Conservation (phyloP, 148 eudicot species). For the Limonium bicolor region DNA sequence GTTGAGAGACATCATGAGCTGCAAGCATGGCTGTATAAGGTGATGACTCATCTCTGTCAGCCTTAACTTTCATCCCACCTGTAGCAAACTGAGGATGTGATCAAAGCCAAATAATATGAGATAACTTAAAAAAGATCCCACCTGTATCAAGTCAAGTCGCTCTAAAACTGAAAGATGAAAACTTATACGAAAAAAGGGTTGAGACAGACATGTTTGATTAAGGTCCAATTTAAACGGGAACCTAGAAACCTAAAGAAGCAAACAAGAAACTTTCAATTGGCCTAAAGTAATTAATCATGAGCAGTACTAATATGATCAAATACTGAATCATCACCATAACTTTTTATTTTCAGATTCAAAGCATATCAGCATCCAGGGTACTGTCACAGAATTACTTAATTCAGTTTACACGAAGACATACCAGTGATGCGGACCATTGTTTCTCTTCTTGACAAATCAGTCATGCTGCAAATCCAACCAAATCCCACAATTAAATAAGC, state of each 20-base stretch:
- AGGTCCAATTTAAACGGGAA: too few relatives aligned
- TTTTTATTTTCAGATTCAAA: too few relatives aligned
- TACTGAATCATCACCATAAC: too few relatives aligned
- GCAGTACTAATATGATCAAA: too few relatives aligned
- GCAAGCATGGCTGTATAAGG: slow-evolving; percentile 96
- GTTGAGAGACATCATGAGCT: slow-evolving; percentile 63
- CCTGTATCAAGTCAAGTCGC: too few relatives aligned
- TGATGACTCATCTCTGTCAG: slow-evolving; percentile 81
- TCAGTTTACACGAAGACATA: slow-evolving; percentile 4
- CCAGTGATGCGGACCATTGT: slow-evolving; percentile 87
- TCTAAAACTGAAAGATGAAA: too few relatives aligned
- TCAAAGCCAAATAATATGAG: too few relatives aligned
- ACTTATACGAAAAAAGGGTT: neutral
- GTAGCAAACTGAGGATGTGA: neutral
- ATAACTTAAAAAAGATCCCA: too few relatives aligned
- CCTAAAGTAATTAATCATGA: too few relatives aligned
- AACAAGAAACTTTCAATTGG: too few relatives aligned
- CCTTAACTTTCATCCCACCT: slow-evolving; percentile 96
- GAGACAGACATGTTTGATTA: too few relatives aligned
- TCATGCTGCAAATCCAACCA: slow-evolving; percentile 39
- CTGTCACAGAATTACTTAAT: neutral
- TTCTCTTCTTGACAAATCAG: slow-evolving; percentile 87
- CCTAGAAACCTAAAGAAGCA: too few relatives aligned
- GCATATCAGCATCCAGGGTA: neutral
- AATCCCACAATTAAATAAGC: neutral